A percentile compares a stretch with the other conserved stretches of the same genome.
phyloP scores from a whole-genome alignment of 2,329 filamentous ascomycete genomes.

The Claviceps africana region DNA sequence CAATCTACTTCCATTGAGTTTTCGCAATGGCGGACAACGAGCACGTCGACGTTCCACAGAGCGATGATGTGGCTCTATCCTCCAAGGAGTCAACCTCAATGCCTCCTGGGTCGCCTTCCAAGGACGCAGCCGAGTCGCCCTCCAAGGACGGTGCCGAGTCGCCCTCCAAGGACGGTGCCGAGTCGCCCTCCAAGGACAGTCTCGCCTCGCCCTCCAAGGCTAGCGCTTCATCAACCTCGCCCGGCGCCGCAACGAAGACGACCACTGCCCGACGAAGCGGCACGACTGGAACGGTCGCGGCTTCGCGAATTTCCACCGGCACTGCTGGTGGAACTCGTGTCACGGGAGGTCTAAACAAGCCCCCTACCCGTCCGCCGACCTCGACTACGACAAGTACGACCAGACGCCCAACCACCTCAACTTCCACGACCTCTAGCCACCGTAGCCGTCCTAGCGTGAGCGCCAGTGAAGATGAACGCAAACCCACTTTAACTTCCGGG shows the following conservation, averaged over 20 bases:
- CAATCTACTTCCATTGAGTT: background rate
- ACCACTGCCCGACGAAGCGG: slow-evolving; percentile 21
- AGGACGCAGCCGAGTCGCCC: slow-evolving; percentile 12
- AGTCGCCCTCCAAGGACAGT: background rate
- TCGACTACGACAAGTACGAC: slow-evolving; percentile 17
- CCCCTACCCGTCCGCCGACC: slow-evolving; percentile 32
- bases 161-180: background rate
- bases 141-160: slow-evolving; percentile 18
- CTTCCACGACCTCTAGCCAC: slow-evolving; percentile 27
- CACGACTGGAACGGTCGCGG: slow-evolving; percentile 15
- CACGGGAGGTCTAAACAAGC: slow-evolving; percentile 27
- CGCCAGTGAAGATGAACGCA: slow-evolving; percentile 37
- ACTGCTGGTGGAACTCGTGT: slow-evolving; percentile 3
- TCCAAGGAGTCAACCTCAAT: slow-evolving; percentile 16
- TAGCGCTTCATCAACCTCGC: background rate
- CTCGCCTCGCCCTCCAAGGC: background rate
- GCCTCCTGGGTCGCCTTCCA: slow-evolving; percentile 12
- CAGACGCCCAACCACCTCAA: slow-evolving; percentile 18
- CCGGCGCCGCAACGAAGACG: slow-evolving; percentile 18
- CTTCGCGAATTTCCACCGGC: slow-evolving; percentile 9
- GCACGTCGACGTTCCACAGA: slow-evolving; percentile 29
- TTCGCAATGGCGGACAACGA: slow-evolving; percentile 33
- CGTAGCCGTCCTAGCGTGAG: slow-evolving; percentile 33
- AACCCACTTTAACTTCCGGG: slow-evolving; percentile 22
- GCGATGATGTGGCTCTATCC: slow-evolving; percentile 23